Evolutionary conservation across 495 filamentous ascomycete genomes (phyloP).

Genomic region (Podospora appendiculata): DNA sequence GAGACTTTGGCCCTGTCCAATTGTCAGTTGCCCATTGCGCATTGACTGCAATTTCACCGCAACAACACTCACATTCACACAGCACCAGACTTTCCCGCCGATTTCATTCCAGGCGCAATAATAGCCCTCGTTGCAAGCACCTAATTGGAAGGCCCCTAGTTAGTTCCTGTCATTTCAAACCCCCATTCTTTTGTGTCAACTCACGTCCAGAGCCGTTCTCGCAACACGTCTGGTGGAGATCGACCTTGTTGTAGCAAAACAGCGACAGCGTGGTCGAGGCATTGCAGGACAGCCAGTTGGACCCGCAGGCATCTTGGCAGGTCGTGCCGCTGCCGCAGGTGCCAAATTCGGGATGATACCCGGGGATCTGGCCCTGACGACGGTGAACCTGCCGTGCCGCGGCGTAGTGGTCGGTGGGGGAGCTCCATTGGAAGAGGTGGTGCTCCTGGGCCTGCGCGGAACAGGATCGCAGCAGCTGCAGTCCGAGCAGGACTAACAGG

Average conservation of each 20-base stretch:
- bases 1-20: slow-evolving; percentile 15
- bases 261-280: slow-evolving; percentile 21
- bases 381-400: slow-evolving; percentile 2
- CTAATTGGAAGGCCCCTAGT: neutral
- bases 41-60: neutral
- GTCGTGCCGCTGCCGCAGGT: slow-evolving; percentile 18
- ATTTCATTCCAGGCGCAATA: slow-evolving; percentile 22
- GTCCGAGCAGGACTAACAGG: too few relatives aligned
- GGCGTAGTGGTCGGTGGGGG: neutral
- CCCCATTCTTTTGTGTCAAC: neutral
- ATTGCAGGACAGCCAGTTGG: slow-evolving; percentile 17
- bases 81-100: slow-evolving; percentile 21
- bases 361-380: slow-evolving; percentile 15
- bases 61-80: slow-evolving; percentile 14
- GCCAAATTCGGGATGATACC: slow-evolving; percentile 25
- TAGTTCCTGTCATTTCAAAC: neutral
- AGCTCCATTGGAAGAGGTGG: slow-evolving; percentile 13
- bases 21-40: neutral
- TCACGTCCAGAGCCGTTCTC: slow-evolving; percentile 21
- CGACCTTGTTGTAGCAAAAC: slow-evolving; percentile 25
- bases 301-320: slow-evolving; percentile 21
- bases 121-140: slow-evolving; percentile 19
- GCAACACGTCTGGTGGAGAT: slow-evolving; percentile 21
- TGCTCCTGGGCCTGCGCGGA: neutral
- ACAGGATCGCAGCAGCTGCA: too few relatives aligned